Evolutionary conservation across 768 basidiomycete species (phyloP), one percentile per base, ranked within the genome.

Genomic region (Trichaptum fuscoviolaceum): DNA sequence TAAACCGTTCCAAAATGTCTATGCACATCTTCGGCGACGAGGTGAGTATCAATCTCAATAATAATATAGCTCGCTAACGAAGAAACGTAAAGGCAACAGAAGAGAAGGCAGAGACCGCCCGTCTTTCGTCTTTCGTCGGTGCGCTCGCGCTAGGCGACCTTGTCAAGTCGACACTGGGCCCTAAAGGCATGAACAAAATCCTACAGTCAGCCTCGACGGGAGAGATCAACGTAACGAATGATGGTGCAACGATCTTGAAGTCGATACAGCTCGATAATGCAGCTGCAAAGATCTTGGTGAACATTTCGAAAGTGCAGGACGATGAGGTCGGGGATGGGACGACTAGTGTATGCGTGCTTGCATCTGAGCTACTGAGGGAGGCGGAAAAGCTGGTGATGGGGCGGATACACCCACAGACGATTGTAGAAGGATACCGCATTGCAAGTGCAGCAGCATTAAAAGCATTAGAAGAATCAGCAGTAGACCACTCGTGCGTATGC

Each of bases 101-200:
- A 80, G 96, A 99, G 80, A 92, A 95, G 76, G 95, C 95, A 23
- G 96, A 98, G 81, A 94, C 95, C 84, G 96, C 96, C 75, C 93
- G 96, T 78, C 89, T 99, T 70, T 95, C 95, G 3, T 96, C 95
- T 2, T 99, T 99, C 77, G 93, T 99, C 65, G 97, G 97, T 35
- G 96, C 97, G 7, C 87, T 97, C 71, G 97, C 97, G 0, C 84
- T 99, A 35, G 97, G 97, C 58, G 97, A 99, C 81, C 88, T 99
- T 70, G 96, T 99, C 73, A 99, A 99, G 80, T 96, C 95, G 0
- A 99, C 97, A 8, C 85, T 99, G 1, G 97, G 97, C 9, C 97
- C 97, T 25, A 99, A 99, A 78, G 97, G 97, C 65, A 99, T 99
- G 96, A 99, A 98, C 88, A 99, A 99, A 82, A 99, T 99, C 69